phyloP scores from a whole-genome alignment of 257 asterid species.

The Solanum piurae region DNA sequence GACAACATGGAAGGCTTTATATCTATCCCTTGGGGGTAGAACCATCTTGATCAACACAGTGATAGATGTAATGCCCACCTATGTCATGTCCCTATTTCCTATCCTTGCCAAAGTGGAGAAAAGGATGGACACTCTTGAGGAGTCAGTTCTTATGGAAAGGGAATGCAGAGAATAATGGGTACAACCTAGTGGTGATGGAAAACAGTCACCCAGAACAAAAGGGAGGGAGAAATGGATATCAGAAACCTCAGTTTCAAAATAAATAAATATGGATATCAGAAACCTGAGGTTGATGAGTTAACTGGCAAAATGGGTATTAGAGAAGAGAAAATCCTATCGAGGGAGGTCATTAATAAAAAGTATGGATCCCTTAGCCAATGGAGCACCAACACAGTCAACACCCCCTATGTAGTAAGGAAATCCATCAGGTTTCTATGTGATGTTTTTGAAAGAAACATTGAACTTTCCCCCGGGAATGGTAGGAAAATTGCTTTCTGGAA shows the following conservation, averaged over 20 bases:
- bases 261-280: not conserved
- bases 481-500: not conserved
- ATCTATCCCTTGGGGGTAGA: not conserved
- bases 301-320: not conserved
- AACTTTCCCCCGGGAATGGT: not conserved
- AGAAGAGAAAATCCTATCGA: not conserved
- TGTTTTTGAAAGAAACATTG: not conserved
- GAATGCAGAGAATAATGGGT: not conserved
- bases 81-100: not conserved
- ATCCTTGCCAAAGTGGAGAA: not conserved
- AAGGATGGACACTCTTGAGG: not conserved
- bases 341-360: not conserved
- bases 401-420: not conserved
- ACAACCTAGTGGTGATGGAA: not conserved
- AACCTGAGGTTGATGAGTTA: not conserved
- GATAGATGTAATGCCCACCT: not conserved
- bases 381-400: not conserved
- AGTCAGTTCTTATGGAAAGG: not conserved
- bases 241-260: not conserved
- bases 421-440: not conserved
- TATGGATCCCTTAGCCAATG: not conserved
- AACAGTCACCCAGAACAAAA: not conserved
- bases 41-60: not conserved
- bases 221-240: not conserved
- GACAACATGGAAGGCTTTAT: not conserved